Conservation (phyloP, 306 rosid genomes). For the Ormosia semicastrata region DNA sequence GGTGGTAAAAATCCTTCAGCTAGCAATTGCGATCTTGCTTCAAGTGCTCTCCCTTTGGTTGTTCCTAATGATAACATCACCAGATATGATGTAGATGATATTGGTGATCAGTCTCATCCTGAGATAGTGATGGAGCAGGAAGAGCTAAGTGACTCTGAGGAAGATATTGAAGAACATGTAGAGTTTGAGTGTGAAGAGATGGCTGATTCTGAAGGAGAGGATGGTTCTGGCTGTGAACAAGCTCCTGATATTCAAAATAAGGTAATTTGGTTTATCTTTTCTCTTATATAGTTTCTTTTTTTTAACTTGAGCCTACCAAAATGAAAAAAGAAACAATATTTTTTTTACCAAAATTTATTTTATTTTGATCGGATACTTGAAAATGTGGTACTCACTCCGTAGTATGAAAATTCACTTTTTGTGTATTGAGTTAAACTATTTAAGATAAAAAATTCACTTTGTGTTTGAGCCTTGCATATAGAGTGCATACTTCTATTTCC, state of each 20-base stretch:
- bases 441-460: not conserved
- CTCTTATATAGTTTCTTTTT: not conserved
- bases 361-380: not conserved
- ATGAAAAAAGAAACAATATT: not conserved
- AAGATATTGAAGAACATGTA: constrained; percentile 88
- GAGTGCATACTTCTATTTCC: not conserved
- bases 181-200: constrained; percentile 97
- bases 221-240: constrained; percentile 68
- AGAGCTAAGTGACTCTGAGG: constrained; percentile 90
- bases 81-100: constrained; percentile 48
- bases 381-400: not conserved
- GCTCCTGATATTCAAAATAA: constrained; percentile 49
- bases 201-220: constrained; percentile 97
- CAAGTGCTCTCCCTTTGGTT: constrained; percentile 36
- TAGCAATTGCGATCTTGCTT: constrained; percentile 35
- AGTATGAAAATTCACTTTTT: not conserved
- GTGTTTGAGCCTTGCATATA: not conserved
- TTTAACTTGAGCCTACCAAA: constrained; percentile 7
- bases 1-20: constrained; percentile 39
- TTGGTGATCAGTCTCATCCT: constrained; percentile 73
- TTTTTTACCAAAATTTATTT: not conserved
- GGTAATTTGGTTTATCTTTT: constrained; percentile 43
- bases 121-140: constrained; percentile 95
- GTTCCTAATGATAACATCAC: constrained; percentile 40
- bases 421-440: not conserved